These are phyloP conservation scores for Pseudogymnoascus sp. DNA, from an alignment of 2,329 filamentous ascomycete genomes.

Conservation along the genomic window DNA sequence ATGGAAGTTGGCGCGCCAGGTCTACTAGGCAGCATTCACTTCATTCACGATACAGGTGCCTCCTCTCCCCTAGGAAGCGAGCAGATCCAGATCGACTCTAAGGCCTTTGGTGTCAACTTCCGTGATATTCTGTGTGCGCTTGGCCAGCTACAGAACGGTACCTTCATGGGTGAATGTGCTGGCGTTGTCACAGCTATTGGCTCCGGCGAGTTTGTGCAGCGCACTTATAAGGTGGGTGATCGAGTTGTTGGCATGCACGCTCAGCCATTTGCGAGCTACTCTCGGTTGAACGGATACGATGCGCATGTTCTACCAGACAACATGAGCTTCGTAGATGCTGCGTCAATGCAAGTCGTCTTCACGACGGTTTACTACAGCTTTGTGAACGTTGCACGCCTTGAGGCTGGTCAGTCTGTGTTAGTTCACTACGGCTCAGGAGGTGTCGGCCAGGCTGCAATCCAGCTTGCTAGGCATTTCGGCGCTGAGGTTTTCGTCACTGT, in stretches of 20 bases:
- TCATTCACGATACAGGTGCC: conserved; percentile 9
- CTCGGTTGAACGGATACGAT: conserved; percentile 4
- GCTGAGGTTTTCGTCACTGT: conserved; percentile 38
- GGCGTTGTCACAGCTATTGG: conserved; percentile 28
- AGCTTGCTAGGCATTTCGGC: conserved; percentile 24
- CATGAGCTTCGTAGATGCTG: conserved; percentile 32
- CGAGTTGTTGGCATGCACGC: conserved; percentile 1
- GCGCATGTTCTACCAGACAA: conserved; percentile 29
- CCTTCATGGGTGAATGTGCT: conserved; percentile 25
- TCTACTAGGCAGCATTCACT: conserved; percentile 14
- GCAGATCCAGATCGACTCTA: conserved; percentile 30
- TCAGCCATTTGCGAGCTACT: conserved; percentile 11
- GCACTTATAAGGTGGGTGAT: conserved; percentile 30
- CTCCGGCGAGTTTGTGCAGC: conserved; percentile 21
- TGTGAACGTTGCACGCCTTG: conserved; percentile 31
- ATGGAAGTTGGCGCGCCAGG: conserved; percentile 11
- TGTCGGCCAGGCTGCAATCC: conserved; percentile 21
- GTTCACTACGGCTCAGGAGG: conserved; percentile 18
- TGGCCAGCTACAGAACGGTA: conserved; percentile 8
- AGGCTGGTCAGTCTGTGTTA: conserved; percentile 23
- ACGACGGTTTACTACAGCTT: conserved; percentile 38
- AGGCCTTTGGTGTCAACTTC: conserved; percentile 35
- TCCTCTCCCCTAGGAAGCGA: conserved; percentile 14
- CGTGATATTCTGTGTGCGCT: conserved; percentile 32
- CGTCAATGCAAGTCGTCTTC: conserved; percentile 33